Evolutionary conservation across 306 rosid genomes (phyloP).

Genomic region (Geum urbanum): DNA sequence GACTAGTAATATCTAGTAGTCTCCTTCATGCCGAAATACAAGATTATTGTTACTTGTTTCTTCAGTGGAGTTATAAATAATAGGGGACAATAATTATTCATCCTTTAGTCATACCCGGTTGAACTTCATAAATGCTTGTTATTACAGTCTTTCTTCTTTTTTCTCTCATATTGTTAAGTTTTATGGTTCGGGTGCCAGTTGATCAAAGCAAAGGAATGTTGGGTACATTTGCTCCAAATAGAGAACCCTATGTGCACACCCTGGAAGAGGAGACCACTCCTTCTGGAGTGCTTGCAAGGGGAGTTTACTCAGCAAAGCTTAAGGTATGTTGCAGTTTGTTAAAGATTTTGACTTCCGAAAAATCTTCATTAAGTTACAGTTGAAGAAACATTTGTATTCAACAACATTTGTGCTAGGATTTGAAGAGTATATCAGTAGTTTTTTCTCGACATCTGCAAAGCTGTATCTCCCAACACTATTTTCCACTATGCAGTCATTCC

Average conservation of each 20-base stretch:
- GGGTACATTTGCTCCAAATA: slow-evolving; percentile 90
- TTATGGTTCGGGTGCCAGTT: slow-evolving; percentile 45
- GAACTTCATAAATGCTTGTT: not conserved
- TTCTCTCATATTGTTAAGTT: not conserved
- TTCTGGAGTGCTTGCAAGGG: slow-evolving; percentile 81
- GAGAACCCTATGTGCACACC: slow-evolving; percentile 56
- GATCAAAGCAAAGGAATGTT: slow-evolving; percentile 86
- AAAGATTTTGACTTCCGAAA: too few relatives aligned
- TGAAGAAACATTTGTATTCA: not conserved
- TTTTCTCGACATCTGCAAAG: not conserved
- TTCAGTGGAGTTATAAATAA: not conserved
- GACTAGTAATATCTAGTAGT: not conserved
- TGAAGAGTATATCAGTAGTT: not conserved
- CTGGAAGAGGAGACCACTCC: slow-evolving; percentile 94
- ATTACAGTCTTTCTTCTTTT: not conserved
- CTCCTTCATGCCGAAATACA: not conserved
- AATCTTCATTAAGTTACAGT: not conserved
- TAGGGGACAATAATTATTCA: not conserved
- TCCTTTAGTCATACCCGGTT: not conserved
- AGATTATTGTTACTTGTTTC: not conserved
- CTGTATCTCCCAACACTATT: not conserved
- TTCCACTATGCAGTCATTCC: slow-evolving; percentile 1
- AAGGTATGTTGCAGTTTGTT: slow-evolving; percentile 44
- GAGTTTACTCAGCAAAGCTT: slow-evolving; percentile 73
- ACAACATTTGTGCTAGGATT: not conserved